phyloP scores from a whole-genome alignment of 345 rosid genomes.

The Brassica napus region Da-Ae NC_063446.1:40213501-40214000 shows the following conservation, averaged over 20 bases:
- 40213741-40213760: too few relatives aligned
- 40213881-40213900: too few relatives aligned
- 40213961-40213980: too few relatives aligned
- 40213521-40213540: not conserved
- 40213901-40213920: too few relatives aligned
- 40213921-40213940: too few relatives aligned
- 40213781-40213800: too few relatives aligned
- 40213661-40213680: not conserved
- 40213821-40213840: too few relatives aligned
- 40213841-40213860: too few relatives aligned
- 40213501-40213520: conserved; percentile 45
- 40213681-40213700: conserved; percentile 10
- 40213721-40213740: not conserved
- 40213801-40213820: too few relatives aligned
- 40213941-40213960: too few relatives aligned
- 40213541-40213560: conserved; percentile 1
- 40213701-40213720: conserved; percentile 13
- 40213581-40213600: not conserved
- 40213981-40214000: not conserved
- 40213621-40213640: conserved; percentile 19
- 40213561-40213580: conserved; percentile 10
- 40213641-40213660: not conserved
- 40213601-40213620: conserved; percentile 7
- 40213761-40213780: too few relatives aligned
- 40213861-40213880: too few relatives aligned